Conservation (phyloP, 805 yeast genomes). For the Priceomyces medius region DNA sequence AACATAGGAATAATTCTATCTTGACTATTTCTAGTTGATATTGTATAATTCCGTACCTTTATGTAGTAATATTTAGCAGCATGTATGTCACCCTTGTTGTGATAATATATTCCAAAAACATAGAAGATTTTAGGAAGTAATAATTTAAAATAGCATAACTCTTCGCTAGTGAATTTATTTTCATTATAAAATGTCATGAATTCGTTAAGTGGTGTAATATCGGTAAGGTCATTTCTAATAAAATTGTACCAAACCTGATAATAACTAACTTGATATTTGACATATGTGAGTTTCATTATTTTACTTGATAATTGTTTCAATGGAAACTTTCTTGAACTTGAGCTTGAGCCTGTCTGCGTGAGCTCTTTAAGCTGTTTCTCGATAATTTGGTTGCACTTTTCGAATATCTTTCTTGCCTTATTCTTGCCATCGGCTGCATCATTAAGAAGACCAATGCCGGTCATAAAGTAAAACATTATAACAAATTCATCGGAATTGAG, state of each 20-base stretch:
- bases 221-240: constrained; percentile 22
- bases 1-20: constrained; percentile 10
- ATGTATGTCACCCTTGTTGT: constrained; percentile 32
- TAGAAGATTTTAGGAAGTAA: constrained; percentile 39
- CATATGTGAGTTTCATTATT: constrained; percentile 26
- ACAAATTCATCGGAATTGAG: constrained; percentile 43
- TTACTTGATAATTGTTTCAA: constrained; percentile 20
- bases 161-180: constrained; percentile 38
- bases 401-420: constrained; percentile 36
- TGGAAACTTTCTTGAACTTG: constrained; percentile 14
- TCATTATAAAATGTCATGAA: constrained; percentile 38
- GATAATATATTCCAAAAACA: constrained; percentile 40
- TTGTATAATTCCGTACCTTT: constrained; percentile 27
- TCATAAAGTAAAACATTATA: constrained; percentile 39
- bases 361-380: constrained; percentile 22
- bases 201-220: constrained; percentile 22
- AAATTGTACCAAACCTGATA: constrained; percentile 40
- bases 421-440: constrained; percentile 34
- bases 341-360: constrained; percentile 3
- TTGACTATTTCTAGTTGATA: constrained; percentile 3
- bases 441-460: constrained; percentile 39
- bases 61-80: constrained; percentile 41
- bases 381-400: constrained; percentile 33
- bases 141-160: constrained; percentile 33
- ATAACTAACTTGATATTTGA: constrained; percentile 27